phyloP scores from a whole-genome alignment of 1,284 basidiomycete species.

The Papiliotrema fonsecae region DNA sequence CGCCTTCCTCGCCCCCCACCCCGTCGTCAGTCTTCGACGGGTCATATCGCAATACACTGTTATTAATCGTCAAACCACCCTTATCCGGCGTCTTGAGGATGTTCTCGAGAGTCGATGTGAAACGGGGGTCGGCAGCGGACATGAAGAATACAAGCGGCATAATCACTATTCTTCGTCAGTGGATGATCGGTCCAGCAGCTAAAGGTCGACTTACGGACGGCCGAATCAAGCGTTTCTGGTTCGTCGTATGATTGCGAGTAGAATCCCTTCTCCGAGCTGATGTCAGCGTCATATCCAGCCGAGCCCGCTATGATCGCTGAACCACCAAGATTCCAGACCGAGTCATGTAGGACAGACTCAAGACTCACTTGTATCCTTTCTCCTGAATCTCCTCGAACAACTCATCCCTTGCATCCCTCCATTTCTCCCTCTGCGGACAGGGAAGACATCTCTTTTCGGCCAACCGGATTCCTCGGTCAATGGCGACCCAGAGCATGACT shows the following conservation, averaged over 20 bases:
- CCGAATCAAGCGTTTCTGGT: constrained; percentile 49
- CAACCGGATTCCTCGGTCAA: constrained; percentile 81
- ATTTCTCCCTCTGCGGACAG: constrained; percentile 54
- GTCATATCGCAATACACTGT: constrained; percentile 58
- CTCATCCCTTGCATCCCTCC: constrained; percentile 68
- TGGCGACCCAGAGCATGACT: constrained; percentile 91
- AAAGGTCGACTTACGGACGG: constrained; percentile 44
- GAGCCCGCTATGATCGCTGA: no score
- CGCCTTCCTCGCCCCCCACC: constrained; percentile 87
- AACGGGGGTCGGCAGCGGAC: constrained; percentile 74
- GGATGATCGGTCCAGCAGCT: neutral
- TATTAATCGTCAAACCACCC: constrained; percentile 78
- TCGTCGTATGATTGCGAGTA: constrained; percentile 51
- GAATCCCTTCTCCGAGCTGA: constrained; percentile 31
- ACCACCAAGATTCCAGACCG: no score
- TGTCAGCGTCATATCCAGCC: neutral
- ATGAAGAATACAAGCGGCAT: constrained; percentile 66
- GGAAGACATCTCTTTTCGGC: constrained; percentile 73
- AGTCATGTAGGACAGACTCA: constrained; percentile 14
- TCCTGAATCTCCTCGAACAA: constrained; percentile 71
- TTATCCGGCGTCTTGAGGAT: constrained; percentile 78
- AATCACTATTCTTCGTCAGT: constrained; percentile 9
- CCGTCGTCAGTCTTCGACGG: constrained; percentile 76
- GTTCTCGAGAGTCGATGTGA: constrained; percentile 71
- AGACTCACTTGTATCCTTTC: constrained; percentile 62